Conservation (phyloP, 768 basidiomycete species). For the Termitomyces bulborhizus region DNA sequence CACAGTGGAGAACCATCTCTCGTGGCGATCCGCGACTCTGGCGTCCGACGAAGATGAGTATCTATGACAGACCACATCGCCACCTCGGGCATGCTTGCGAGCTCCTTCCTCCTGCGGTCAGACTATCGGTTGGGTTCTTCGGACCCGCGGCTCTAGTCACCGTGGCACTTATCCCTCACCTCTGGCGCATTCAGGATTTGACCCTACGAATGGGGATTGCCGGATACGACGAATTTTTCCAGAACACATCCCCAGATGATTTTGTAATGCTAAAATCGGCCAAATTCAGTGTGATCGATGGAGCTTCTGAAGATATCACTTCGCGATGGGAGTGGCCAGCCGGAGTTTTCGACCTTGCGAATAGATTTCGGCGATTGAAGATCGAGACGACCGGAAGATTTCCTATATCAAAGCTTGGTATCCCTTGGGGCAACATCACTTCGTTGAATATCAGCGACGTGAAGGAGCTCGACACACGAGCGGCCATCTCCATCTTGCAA, state of each 20-base stretch:
- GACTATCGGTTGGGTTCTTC: background rate
- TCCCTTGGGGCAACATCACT: background rate
- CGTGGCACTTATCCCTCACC: background rate
- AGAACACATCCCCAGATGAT: background rate
- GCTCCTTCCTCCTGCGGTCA: constrained; percentile 3
- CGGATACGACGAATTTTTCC: constrained; percentile 1
- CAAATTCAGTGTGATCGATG: background rate
- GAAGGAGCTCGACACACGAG: background rate
- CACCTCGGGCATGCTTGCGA: constrained; percentile 1
- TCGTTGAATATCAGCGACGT: constrained; percentile 5
- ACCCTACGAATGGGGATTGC: background rate
- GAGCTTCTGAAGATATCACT: background rate
- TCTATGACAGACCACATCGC: background rate
- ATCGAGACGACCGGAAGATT: background rate
- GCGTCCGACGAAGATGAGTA: background rate
- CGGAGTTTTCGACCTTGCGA: constrained; percentile 2
- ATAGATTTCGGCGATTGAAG: background rate
- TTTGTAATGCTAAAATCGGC: constrained; percentile 1
- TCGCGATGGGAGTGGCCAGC: background rate
- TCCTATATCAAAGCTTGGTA: background rate
- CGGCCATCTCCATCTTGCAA: background rate
- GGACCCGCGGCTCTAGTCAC: background rate
- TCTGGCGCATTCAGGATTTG: constrained; percentile 6
- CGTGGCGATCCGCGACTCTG: constrained; percentile 6
- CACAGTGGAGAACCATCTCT: constrained; percentile 6